Evolutionary conservation across 108 stramenopile genomes (phyloP).

Genomic region (Cyclotella distinguenda): DNA sequence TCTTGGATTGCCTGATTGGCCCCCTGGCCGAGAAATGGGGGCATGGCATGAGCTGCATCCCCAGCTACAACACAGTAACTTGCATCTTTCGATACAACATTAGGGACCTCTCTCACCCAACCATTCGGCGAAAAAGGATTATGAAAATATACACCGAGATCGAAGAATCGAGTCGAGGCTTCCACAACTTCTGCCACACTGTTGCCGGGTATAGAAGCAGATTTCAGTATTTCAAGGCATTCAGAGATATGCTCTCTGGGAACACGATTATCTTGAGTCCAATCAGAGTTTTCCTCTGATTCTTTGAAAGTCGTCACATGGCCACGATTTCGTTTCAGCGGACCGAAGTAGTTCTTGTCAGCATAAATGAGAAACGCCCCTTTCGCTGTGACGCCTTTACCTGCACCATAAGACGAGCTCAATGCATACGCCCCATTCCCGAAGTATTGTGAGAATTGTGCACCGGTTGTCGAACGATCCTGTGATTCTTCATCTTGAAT

Average conservation of each 20-base stretch:
- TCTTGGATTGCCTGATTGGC: slow-evolving; percentile 96
- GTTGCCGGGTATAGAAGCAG: slow-evolving; percentile 46
- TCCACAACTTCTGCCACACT: slow-evolving; percentile 43
- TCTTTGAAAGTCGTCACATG: neutral
- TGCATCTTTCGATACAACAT: slow-evolving; percentile 16
- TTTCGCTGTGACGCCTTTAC: slow-evolving; percentile 41
- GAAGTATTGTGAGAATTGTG: slow-evolving; percentile 63
- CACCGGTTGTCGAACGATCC: slow-evolving; percentile 8
- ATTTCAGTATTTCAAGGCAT: slow-evolving; percentile 16
- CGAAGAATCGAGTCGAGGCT: slow-evolving; percentile 64
- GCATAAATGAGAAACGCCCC: slow-evolving; percentile 64
- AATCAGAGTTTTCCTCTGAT: slow-evolving; percentile 69
- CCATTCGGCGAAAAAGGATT: slow-evolving; percentile 73
- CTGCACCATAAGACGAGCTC: slow-evolving; percentile 68
- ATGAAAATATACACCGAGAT: slow-evolving; percentile 82
- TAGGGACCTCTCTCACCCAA: slow-evolving; percentile 58
- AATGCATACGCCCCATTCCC: slow-evolving; percentile 73
- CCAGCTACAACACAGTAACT: slow-evolving; percentile 65
- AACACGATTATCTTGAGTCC: slow-evolving; percentile 56
- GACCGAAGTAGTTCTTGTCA: slow-evolving; percentile 74
- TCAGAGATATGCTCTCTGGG: slow-evolving; percentile 31
- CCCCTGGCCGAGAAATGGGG: slow-evolving; percentile 96
- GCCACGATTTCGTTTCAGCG: slow-evolving; percentile 34
- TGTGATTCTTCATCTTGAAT: slow-evolving; percentile 52
- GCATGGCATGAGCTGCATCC: slow-evolving; percentile 95